Base-by-base conservation (phyloP, 768 basidiomycete species). In the Mycena pura region DNA sequence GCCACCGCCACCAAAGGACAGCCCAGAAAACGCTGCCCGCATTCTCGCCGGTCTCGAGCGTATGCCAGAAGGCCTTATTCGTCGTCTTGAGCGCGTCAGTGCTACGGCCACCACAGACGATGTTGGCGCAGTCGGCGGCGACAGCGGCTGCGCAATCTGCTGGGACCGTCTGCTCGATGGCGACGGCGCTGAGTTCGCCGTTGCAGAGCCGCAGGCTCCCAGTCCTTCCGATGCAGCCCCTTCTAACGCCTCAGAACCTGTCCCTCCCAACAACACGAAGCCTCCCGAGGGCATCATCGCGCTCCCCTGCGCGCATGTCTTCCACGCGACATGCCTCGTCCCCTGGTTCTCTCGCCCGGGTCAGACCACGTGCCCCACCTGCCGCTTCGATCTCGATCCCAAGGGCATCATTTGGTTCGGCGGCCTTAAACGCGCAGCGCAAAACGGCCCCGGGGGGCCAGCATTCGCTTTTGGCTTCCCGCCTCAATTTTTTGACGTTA, bases 301-400 rank as follows among this genome's bases (percentile, higher is more conserved):
- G 3, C 82, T 93, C 9, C 92, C 92, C 5, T 93, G 92, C 69
- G 85, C 90, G 8, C 92, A 93, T 71, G 86, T 91, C 50, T 93
- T 93, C 77, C 92, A 93, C 65, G 83, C 89, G 1, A 79, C 86
- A 0, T 93, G 92, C 73, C 82, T 93, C 32, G 71, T 90, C 10
- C 92, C 92, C 1, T 93, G 92, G 92, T 93, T 93, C 72, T 85
- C 91, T 3, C 80, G 89, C 57, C 89, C 91, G 11, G 82, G 80
- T 40, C 89, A 90, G 64, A 92, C 92, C 19, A 93, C 92, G 2
- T 93, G 92, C 65, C 92, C 92, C 0, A 90, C 90, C 0, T 93
- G 92, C 74, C 78, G 92, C 63, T 93, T 93, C 68, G 87, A 93
- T 64, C 84, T 93, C 53, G 92, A 93, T 68, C 92, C 92, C 0